A percentile compares a stretch with the other conserved stretches of the same genome.
phyloP scores from a whole-genome alignment of 169 alveolate species.

The Eimeria falciformis region DNA sequence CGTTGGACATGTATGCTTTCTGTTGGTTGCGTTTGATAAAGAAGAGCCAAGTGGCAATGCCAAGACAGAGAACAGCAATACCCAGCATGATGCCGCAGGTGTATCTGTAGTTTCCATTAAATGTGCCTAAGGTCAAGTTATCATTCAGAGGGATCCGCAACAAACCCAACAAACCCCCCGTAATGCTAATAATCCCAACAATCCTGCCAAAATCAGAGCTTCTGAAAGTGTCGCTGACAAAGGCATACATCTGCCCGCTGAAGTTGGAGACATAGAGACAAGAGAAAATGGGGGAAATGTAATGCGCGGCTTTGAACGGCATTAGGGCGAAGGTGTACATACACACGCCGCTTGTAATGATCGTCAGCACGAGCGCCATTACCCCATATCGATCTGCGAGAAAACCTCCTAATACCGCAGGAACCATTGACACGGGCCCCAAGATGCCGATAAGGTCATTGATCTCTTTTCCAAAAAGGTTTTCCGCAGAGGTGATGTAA shows the following conservation, averaged over 20 bases:
- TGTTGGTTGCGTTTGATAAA: constrained; percentile 1
- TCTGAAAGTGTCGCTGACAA: constrained; percentile 45
- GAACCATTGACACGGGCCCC: constrained; percentile 55
- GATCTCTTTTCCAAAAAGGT: constrained; percentile 23
- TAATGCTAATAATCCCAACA: constrained; percentile 56
- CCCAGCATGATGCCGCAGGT: constrained; percentile 30
- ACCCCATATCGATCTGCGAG: constrained; percentile 39
- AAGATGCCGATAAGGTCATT: constrained; percentile 64
- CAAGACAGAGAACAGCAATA: constrained; percentile 1
- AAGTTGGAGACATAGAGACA: constrained; percentile 66
- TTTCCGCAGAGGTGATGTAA: constrained; percentile 59
- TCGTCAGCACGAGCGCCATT: constrained; percentile 40
- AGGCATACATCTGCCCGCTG: constrained; percentile 71
- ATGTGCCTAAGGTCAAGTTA: neutral
- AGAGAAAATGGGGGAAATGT: constrained; percentile 44
- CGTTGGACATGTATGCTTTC: neutral
- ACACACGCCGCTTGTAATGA: constrained; percentile 4
- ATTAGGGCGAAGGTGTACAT: constrained; percentile 43
- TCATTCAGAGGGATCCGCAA: constrained; percentile 40
- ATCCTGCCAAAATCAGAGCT: constrained; percentile 62
- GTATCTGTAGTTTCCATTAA: constrained; percentile 29
- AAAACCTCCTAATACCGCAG: constrained; percentile 34
- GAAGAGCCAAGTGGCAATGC: constrained; percentile 20
- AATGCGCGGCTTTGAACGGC: neutral
- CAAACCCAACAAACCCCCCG: constrained; percentile 72